These are phyloP conservation scores for Xylariaceae sp. DNA, from an alignment of 2,329 filamentous ascomycete genomes.

Conservation along the genomic window DNA sequence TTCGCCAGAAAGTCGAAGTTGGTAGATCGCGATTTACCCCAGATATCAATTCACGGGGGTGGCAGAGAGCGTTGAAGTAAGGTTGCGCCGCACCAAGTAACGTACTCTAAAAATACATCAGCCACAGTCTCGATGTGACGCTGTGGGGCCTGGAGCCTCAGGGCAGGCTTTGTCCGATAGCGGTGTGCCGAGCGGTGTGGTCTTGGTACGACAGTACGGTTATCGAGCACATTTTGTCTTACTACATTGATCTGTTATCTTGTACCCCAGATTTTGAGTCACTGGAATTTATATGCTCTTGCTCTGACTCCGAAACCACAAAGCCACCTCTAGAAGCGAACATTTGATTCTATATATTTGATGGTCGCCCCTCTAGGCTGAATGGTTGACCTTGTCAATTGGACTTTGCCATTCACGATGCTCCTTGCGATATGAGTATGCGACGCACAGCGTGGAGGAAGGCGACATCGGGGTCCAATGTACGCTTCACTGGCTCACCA, in stretches of 20 bases:
- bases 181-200: not conserved
- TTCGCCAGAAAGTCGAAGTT: too few species aligned
- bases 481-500: conserved; percentile 16
- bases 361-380: not conserved
- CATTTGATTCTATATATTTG: not conserved
- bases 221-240: not conserved
- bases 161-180: not conserved
- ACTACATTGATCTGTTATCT: not conserved
- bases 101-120: too few species aligned
- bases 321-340: not conserved
- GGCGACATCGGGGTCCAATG: conserved; percentile 28
- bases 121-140: not conserved
- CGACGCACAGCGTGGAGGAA: conserved; percentile 33
- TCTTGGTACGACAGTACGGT: not conserved
- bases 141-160: not conserved
- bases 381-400: not conserved
- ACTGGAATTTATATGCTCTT: conserved; percentile 1
- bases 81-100: too few species aligned
- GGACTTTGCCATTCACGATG: conserved; percentile 10
- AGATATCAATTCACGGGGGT: too few species aligned
- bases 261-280: conserved; percentile 1
- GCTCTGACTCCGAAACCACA: not conserved
- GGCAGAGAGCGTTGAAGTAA: too few species aligned
- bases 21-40: too few species aligned
- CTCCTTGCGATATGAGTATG: conserved; percentile 29